Conservation (phyloP, 805 yeast species). For the Teunomyces atbi region DNA sequence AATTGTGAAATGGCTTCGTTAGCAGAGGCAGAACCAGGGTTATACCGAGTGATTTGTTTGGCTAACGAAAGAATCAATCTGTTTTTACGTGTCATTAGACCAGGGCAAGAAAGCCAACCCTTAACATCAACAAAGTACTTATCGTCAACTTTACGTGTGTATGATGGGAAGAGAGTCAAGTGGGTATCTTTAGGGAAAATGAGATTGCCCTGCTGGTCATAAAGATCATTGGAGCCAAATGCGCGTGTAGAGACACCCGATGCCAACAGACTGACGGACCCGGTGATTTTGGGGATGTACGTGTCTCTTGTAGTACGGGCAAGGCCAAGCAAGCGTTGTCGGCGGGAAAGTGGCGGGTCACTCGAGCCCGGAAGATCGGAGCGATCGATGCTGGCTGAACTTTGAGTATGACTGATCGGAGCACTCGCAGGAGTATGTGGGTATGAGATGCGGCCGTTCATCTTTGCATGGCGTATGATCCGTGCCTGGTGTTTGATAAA, state of each 20-base stretch:
- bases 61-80: slow-evolving; percentile 66
- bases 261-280: slow-evolving; percentile 49
- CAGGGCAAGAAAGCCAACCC: slow-evolving; percentile 74
- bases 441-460: slow-evolving; percentile 7
- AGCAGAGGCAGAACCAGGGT: slow-evolving; percentile 9
- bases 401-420: not conserved
- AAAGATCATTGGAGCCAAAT: slow-evolving; percentile 21
- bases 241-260: slow-evolving; percentile 41
- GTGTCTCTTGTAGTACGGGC: slow-evolving; percentile 56
- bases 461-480: slow-evolving; percentile 18
- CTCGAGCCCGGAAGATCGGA: not conserved
- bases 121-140: slow-evolving; percentile 54
- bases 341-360: slow-evolving; percentile 24
- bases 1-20: slow-evolving; percentile 22
- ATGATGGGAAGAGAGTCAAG: slow-evolving; percentile 48
- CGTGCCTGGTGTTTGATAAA: slow-evolving; percentile 10
- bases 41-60: slow-evolving; percentile 56
- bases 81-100: slow-evolving; percentile 68
- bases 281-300: slow-evolving; percentile 52
- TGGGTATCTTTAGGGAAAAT: slow-evolving; percentile 55
- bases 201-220: slow-evolving; percentile 27
- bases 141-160: slow-evolving; percentile 26
- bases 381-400: not conserved
- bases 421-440: not conserved
- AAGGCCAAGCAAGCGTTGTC: slow-evolving; percentile 49